Evolutionary conservation across 139 green algal genomes (phyloP), one percentile per base, ranked within the genome.

Genomic region (Ettlia oleoabundans): DNA sequence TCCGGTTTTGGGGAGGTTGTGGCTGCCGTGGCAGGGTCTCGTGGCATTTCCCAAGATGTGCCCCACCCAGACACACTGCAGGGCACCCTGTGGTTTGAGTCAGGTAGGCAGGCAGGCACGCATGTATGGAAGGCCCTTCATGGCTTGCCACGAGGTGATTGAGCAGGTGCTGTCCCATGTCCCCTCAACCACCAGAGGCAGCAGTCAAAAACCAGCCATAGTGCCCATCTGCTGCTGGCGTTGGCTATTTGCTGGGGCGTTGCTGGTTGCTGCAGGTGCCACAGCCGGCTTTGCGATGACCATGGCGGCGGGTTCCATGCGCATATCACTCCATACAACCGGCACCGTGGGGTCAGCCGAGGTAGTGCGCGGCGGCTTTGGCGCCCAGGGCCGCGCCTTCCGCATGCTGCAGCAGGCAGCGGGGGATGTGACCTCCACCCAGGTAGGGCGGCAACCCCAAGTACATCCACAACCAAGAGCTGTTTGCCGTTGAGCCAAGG

Each of bases 61-160:
- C 73, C 73, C 22, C 73, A 80, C 73, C 73, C 73, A 18, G 73
- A 80, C 73, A 55, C 33, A 22, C 52, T 80, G 52, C 33, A 37
- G 3, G 73, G 73, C 24, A 28, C 63, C 52, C 30, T 80, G 35
- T 80, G 53, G 52, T 80, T 80, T 38, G 73, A 40, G 24, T 30
- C 22, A 15, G 73, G 73, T 80, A 52, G 7, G 70, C 42, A 35
- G 33, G 65, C 33, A n/a, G n/a, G n/a, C n/a, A n/a, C n/a, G n/a
- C n/a, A n/a, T n/a, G n/a, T n/a, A n/a, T n/a, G n/a, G n/a, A 5
- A 37, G 66, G 8, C 35, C 24, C n/a, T 22, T n/a, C n/a, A n/a
- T n/a, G n/a, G n/a, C n/a, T n/a, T n/a, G n/a, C n/a, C n/a, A n/a
- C n/a, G n/a, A n/a, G n/a, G n/a, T n/a, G n/a, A n/a, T n/a, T n/a